Evolutionary conservation across 2,329 filamentous ascomycete species (phyloP).

Genomic region (Fusarium staphyleae): DNA sequence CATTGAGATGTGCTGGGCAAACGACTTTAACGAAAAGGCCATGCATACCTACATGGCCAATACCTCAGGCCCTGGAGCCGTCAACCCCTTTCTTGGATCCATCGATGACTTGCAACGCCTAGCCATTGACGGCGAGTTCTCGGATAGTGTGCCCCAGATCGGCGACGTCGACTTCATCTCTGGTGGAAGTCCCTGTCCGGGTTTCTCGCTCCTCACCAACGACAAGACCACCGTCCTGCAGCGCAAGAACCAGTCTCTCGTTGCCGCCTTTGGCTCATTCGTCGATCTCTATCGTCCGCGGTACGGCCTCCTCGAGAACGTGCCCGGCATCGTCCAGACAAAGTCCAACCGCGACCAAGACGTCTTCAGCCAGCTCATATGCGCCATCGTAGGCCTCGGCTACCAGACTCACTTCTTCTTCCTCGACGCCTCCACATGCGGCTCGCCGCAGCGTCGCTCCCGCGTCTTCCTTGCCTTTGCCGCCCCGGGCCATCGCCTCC

Average conservation of each 20-base stretch:
- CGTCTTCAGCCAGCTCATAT: constrained; percentile 76
- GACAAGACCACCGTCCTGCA: constrained; percentile 63
- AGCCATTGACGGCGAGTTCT: constrained; percentile 60
- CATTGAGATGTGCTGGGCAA: constrained; percentile 69
- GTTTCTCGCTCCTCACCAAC: constrained; percentile 71
- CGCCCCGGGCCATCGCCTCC: constrained; percentile 67
- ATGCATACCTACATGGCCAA: constrained; percentile 81
- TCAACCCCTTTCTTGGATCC: constrained; percentile 71
- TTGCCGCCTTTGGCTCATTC: constrained; percentile 77
- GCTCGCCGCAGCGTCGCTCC: constrained; percentile 69
- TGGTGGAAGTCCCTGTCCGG: constrained; percentile 79
- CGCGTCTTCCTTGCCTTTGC: constrained; percentile 76
- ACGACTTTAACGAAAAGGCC: constrained; percentile 70
- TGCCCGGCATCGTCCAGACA: constrained; percentile 67
- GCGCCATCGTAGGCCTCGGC: constrained; percentile 75
- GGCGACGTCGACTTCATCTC: constrained; percentile 73
- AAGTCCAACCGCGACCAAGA: constrained; percentile 60
- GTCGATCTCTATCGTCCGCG: constrained; percentile 77
- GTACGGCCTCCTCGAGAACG: constrained; percentile 83
- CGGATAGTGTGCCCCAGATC: constrained; percentile 58
- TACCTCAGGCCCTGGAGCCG: constrained; percentile 45
- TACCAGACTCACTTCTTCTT: constrained; percentile 76
- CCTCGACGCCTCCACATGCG: constrained; percentile 73
- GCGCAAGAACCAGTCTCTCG: constrained; percentile 75
- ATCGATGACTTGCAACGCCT: constrained; percentile 71